These are phyloP conservation scores for Boletellus deceptivus DNA, from an alignment of 1,284 basidiomycete species.

Conservation along the genomic window DNA sequence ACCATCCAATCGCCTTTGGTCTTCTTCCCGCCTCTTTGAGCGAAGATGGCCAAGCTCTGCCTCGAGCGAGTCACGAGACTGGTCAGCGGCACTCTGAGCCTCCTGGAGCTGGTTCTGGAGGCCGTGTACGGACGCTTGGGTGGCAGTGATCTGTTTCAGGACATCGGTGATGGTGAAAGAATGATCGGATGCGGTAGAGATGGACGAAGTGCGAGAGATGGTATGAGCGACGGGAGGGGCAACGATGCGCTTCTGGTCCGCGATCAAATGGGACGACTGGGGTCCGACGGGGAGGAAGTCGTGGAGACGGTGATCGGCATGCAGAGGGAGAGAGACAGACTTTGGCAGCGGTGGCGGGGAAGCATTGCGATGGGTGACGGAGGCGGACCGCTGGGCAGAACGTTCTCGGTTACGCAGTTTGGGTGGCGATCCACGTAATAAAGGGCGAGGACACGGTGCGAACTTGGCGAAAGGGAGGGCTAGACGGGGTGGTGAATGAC, in stretches of 20 bases:
- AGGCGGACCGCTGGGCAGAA: conserved; percentile 41
- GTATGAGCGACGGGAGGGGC: conserved; percentile 32
- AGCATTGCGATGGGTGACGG: conserved; percentile 48
- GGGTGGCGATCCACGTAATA: conserved; percentile 46
- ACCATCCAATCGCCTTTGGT: conserved; percentile 72
- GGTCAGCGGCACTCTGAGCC: conserved; percentile 58
- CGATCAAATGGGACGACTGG: conserved; percentile 37
- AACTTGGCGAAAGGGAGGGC: conserved; percentile 53
- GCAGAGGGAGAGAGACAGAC: conserved; percentile 73
- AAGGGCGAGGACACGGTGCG: conserved; percentile 40
- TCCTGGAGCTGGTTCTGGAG: conserved; percentile 76
- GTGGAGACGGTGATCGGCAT: conserved; percentile 38
- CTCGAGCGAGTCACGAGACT: conserved; percentile 67
- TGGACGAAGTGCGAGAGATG: conserved; percentile 27
- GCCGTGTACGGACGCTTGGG: conserved; percentile 68
- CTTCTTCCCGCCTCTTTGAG: conserved; percentile 80
- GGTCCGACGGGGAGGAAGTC: conserved; percentile 32
- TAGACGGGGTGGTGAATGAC: conserved; percentile 21
- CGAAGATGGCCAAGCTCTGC: conserved; percentile 73
- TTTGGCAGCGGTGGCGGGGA: conserved; percentile 82
- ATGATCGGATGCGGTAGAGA: conserved; percentile 44
- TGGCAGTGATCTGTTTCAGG: conserved; percentile 70
- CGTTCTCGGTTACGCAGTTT: conserved; percentile 59
- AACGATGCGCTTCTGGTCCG: conserved; percentile 36
- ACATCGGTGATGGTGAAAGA: conserved; percentile 75